Conservation (phyloP, 1,284 basidiomycete species). For the Paramarasmius palmivorus region DNA sequence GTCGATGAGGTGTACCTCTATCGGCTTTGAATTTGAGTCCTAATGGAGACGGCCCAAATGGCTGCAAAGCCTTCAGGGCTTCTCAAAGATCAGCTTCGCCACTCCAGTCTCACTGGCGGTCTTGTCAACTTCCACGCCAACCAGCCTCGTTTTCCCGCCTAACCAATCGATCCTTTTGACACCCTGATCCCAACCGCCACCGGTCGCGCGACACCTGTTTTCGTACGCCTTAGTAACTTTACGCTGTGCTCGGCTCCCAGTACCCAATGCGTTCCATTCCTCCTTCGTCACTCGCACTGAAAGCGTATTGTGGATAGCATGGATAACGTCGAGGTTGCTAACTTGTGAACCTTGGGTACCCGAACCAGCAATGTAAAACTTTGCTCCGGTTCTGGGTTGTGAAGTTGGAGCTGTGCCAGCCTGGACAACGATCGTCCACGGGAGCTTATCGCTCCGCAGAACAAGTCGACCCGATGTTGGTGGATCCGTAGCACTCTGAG, state of each 20-base stretch:
- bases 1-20: too few relatives aligned
- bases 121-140: slow-evolving; percentile 64
- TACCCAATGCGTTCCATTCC: slow-evolving; percentile 64
- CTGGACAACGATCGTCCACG: slow-evolving; percentile 57
- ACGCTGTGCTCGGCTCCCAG: slow-evolving; percentile 50
- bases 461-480: slow-evolving; percentile 50
- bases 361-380: slow-evolving; percentile 28
- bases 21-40: too few relatives aligned
- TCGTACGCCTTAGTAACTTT: slow-evolving; percentile 64
- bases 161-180: slow-evolving; percentile 68
- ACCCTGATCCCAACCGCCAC: slow-evolving; percentile 67
- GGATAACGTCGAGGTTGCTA: slow-evolving; percentile 64
- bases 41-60: too few relatives aligned
- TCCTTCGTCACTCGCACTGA: slow-evolving; percentile 55
- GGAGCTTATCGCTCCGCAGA: slow-evolving; percentile 57
- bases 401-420: slow-evolving; percentile 25
- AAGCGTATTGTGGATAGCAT: slow-evolving; percentile 59
- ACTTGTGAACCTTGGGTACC: slow-evolving; percentile 34
- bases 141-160: slow-evolving; percentile 56
- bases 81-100: slow-evolving; percentile 51
- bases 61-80: slow-evolving; percentile 27
- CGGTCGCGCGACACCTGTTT: slow-evolving; percentile 56
- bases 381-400: slow-evolving; percentile 11
- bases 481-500: slow-evolving; percentile 67
- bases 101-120: slow-evolving; percentile 36